Percentiles rank a stretch among this genome's conserved stretches.
These are phyloP conservation scores for Candida multigemmis DNA, from an alignment of 805 yeast species.

Conservation along the genomic window DNA sequence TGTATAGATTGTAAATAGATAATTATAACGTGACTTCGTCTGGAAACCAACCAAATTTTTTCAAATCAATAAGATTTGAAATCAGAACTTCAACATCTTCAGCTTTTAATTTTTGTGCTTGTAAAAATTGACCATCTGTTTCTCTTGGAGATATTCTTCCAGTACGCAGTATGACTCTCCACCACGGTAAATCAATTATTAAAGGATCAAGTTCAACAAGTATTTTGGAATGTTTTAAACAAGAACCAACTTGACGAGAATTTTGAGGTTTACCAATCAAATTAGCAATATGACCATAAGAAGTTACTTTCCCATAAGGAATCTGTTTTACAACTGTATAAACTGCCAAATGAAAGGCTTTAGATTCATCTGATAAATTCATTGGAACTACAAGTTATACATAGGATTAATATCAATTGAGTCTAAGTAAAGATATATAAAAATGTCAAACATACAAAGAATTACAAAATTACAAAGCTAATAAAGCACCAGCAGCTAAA, in stretches of 20 bases:
- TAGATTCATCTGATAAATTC: slow-evolving; percentile 34
- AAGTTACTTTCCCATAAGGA: slow-evolving; percentile 57
- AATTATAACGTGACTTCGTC: slow-evolving; percentile 24
- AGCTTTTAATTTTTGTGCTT: slow-evolving; percentile 30
- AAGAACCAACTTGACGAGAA: slow-evolving; percentile 67
- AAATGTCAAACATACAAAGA: no score
- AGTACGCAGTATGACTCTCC: slow-evolving; percentile 62
- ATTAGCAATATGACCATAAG: slow-evolving; percentile 71
- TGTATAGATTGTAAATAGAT: no score
- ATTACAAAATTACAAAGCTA: slow-evolving; percentile 6
- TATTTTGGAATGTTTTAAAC: slow-evolving; percentile 40
- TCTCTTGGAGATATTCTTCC: slow-evolving; percentile 54
- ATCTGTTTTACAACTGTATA: slow-evolving; percentile 43
- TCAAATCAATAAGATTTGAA: slow-evolving; percentile 30
- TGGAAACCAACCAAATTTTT: slow-evolving; percentile 66
- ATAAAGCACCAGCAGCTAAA: slow-evolving; percentile 13
- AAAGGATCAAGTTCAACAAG: slow-evolving; percentile 8
- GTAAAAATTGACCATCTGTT: slow-evolving; percentile 33
- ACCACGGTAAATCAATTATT: slow-evolving; percentile 54
- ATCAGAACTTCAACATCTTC: slow-evolving; percentile 40
- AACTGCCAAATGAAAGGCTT: slow-evolving; percentile 53
- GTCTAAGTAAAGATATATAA: neutral
- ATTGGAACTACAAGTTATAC: slow-evolving; percentile 4
- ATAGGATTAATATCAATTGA: neutral
- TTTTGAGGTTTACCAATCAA: slow-evolving; percentile 54